A percentile compares a stretch with the other conserved stretches of the same genome.
Evolutionary conservation across 805 yeast genomes (phyloP).

Genomic region (Monosporozyma aquatica): DNA sequence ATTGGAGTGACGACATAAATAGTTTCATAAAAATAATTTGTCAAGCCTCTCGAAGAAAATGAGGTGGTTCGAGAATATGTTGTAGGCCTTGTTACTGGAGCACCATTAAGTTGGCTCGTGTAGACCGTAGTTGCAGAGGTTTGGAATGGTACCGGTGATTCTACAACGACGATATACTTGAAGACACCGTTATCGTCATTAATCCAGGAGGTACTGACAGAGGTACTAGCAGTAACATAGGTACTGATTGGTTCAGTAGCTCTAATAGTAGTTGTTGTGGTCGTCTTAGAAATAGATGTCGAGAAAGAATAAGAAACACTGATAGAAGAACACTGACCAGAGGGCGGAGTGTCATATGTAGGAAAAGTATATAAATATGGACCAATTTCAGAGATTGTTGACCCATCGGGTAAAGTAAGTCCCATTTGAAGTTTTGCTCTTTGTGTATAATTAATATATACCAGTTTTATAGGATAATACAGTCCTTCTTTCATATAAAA

Average conservation of each 20-base stretch:
- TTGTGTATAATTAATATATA: constrained; percentile 10
- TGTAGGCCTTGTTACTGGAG: too few relatives aligned
- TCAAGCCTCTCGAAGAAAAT: too few relatives aligned
- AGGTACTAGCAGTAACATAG: background rate
- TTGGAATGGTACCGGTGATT: too few relatives aligned
- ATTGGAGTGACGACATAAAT: background rate
- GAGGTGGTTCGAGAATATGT: too few relatives aligned
- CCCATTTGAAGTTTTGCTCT: constrained; percentile 6
- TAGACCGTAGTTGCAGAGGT: too few relatives aligned
- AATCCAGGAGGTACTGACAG: background rate
- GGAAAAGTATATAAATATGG: constrained; percentile 6
- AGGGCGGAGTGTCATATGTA: too few relatives aligned
- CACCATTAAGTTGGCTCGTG: too few relatives aligned
- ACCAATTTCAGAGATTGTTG: constrained; percentile 4
- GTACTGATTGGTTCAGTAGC: background rate
- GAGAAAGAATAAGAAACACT: background rate
- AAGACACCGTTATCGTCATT: background rate
- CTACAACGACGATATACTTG: background rate
- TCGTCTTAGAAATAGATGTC: background rate
- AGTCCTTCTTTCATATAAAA: constrained; percentile 12
- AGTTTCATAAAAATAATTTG: background rate
- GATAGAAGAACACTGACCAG: background rate
- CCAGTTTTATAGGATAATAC: constrained; percentile 21
- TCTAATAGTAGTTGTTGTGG: background rate
- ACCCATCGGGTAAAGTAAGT: constrained; percentile 12